phyloP scores from a whole-genome alignment of 2,329 filamentous ascomycete species.

The Coniochaeta sp. region DNA sequence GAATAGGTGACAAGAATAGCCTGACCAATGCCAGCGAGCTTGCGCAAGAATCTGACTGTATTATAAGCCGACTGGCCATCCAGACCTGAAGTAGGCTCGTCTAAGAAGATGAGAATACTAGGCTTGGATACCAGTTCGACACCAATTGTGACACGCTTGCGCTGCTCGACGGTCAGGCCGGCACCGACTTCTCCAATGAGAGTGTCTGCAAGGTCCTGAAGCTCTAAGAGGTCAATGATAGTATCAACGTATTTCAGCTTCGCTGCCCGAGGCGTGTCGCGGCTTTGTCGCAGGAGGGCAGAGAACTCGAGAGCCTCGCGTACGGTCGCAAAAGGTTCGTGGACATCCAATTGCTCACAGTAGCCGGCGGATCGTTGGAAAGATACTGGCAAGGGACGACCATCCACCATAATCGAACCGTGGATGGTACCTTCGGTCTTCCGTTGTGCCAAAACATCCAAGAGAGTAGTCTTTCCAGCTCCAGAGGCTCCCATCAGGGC shows the following conservation, averaged over 20 bases:
- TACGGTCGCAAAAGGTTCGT: slow-evolving; percentile 57
- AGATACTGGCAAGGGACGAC: no score
- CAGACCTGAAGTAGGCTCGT: slow-evolving; percentile 71
- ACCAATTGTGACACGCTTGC: slow-evolving; percentile 61
- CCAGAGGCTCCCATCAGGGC: slow-evolving; percentile 55
- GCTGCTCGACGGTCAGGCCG: slow-evolving; percentile 43
- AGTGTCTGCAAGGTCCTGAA: slow-evolving; percentile 61
- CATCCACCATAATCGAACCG: slow-evolving; percentile 57
- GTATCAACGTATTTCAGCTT: slow-evolving; percentile 65
- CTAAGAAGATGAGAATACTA: slow-evolving; percentile 64
- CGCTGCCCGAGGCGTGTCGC: no score
- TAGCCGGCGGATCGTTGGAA: no score
- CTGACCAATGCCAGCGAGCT: slow-evolving; percentile 41
- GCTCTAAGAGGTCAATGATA: slow-evolving; percentile 62
- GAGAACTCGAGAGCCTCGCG: slow-evolving; percentile 62
- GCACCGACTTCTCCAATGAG: slow-evolving; percentile 61
- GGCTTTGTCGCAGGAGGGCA: slow-evolving; percentile 60
- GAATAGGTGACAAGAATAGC: slow-evolving; percentile 38
- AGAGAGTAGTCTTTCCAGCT: slow-evolving; percentile 50
- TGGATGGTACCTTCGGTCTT: slow-evolving; percentile 55
- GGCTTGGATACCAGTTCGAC: slow-evolving; percentile 70
- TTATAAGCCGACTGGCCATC: slow-evolving; percentile 70
- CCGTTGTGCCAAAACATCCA: slow-evolving; percentile 48
- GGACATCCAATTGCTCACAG: no score
- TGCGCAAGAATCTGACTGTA: slow-evolving; percentile 63